Evolutionary conservation across 345 rosid species (phyloP).

Genomic region (Microthlaspi erraticum): DNA sequence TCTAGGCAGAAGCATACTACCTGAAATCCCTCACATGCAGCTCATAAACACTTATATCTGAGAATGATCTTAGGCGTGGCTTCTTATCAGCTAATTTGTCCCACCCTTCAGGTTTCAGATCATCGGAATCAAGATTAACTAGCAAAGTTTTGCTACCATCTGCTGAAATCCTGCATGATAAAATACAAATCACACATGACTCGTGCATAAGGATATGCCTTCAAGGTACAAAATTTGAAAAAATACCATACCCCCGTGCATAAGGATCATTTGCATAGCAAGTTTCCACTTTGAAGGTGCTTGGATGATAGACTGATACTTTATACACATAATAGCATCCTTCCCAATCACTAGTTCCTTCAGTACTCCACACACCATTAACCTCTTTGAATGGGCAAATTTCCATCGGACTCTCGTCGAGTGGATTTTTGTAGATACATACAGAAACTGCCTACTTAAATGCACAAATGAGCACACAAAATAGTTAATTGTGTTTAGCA

Average conservation of each 20-base stretch:
- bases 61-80: conserved; percentile 58
- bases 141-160: conserved; percentile 79
- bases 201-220: conserved; percentile 7
- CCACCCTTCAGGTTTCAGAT: conserved; percentile 86
- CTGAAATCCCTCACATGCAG: conserved; percentile 95
- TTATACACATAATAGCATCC: conserved; percentile 85
- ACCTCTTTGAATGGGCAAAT: conserved; percentile 57
- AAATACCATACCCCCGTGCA: conserved; percentile 79
- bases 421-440: conserved; percentile 57
- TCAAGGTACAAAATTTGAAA: conserved; percentile 40
- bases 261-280: conserved; percentile 96
- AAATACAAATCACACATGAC: conserved; percentile 41
- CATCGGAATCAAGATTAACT: conserved; percentile 66
- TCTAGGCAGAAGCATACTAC: conserved; percentile 44
- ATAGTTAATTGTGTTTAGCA: conserved; percentile 3
- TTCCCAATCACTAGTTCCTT: conserved; percentile 77
- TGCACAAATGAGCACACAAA: conserved; percentile 39
- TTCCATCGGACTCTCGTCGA: conserved; percentile 57
- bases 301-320: conserved; percentile 82
- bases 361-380: conserved; percentile 77
- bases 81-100: conserved; percentile 71
- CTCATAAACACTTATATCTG: conserved; percentile 90
- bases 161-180: conserved; percentile 74
- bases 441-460: conserved; percentile 67
- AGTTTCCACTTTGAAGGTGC: conserved; percentile 71